Conservation (phyloP, 2,329 filamentous ascomycete species). For the Trichoderma sp. region DNA sequence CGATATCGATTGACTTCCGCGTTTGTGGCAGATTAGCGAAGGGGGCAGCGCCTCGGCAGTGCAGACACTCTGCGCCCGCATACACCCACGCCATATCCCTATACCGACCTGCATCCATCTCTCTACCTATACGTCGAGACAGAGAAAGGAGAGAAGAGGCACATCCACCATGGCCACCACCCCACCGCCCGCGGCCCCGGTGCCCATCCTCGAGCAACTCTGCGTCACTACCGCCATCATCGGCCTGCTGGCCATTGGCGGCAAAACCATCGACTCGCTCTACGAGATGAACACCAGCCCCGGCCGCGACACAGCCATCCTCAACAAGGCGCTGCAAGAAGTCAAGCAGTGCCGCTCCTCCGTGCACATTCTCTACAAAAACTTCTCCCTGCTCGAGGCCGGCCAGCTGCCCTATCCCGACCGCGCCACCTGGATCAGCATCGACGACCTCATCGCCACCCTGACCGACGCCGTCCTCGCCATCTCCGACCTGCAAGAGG, state of each 20-base stretch:
- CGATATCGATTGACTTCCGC: conserved; percentile 13
- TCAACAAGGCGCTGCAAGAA: conserved; percentile 40
- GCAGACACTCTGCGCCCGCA: neutral
- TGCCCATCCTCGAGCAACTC: conserved; percentile 33
- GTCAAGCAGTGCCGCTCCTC: conserved; percentile 43
- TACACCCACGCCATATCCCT: neutral
- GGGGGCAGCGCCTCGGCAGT: neutral
- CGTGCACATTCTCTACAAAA: conserved; percentile 41
- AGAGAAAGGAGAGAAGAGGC: too few species aligned
- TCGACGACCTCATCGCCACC: conserved; percentile 40
- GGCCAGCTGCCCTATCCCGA: conserved; percentile 39
- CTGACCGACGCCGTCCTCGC: conserved; percentile 42
- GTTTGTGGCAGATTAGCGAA: neutral
- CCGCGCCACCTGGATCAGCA: conserved; percentile 40
- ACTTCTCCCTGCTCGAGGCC: conserved; percentile 38
- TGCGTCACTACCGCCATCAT: conserved; percentile 42
- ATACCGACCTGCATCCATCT: neutral
- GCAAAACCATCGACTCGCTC: conserved; percentile 39
- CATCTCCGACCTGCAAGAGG: conserved; percentile 38
- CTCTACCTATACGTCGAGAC: too few species aligned
- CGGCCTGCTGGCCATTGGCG: conserved; percentile 41
- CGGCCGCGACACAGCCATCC: conserved; percentile 32
- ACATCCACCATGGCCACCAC: conserved; percentile 1
- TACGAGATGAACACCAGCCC: conserved; percentile 40
- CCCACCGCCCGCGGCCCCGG: conserved; percentile 1